Percentiles rank a stretch among this genome's conserved stretches.
phyloP scores from a whole-genome alignment of 371 early-diverging fungal species.

The Choanephora cucurbitarum region DNA sequence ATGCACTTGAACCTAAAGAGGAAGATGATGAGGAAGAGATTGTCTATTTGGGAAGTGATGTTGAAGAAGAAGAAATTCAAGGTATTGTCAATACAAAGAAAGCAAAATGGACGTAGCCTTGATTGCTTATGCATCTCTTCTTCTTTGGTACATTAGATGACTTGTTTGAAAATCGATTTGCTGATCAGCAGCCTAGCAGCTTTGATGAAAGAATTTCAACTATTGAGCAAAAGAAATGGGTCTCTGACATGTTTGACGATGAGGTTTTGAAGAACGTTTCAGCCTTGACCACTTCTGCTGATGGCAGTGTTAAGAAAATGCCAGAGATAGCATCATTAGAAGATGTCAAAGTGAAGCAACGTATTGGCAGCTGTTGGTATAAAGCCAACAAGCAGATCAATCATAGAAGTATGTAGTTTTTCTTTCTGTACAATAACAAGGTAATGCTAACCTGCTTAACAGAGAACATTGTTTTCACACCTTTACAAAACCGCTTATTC shows the following conservation, averaged over 20 bases:
- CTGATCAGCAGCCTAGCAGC: constrained; percentile 46
- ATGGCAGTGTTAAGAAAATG: constrained; percentile 28
- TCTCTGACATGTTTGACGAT: constrained; percentile 41
- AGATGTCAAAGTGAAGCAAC: constrained; percentile 30
- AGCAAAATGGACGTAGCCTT: constrained; percentile 20
- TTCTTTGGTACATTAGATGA: constrained; percentile 15
- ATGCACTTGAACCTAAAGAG: constrained; percentile 18
- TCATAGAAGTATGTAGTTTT: constrained; percentile 17
- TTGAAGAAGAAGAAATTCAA: constrained; percentile 31
- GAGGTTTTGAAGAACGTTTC: constrained; percentile 48
- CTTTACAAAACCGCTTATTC: constrained; percentile 65
- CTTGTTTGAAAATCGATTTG: constrained; percentile 44
- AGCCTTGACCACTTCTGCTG: constrained; percentile 31
- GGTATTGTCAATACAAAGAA: constrained; percentile 9
- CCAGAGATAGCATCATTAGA: constrained; percentile 32
- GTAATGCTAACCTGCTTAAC: not conserved
- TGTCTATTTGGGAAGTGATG: constrained; percentile 41
- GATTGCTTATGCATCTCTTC: constrained; percentile 21
- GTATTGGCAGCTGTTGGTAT: constrained; percentile 40
- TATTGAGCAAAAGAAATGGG: constrained; percentile 55
- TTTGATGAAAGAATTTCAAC: constrained; percentile 49
- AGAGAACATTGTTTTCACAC: constrained; percentile 42
- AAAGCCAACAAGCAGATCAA: constrained; percentile 30
- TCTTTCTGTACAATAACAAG: not conserved
- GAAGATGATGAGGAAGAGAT: constrained; percentile 31